These are phyloP conservation scores for Apiospora phragmitis DNA, from an alignment of 2,329 filamentous ascomycete species.

Conservation along the genomic window DNA sequence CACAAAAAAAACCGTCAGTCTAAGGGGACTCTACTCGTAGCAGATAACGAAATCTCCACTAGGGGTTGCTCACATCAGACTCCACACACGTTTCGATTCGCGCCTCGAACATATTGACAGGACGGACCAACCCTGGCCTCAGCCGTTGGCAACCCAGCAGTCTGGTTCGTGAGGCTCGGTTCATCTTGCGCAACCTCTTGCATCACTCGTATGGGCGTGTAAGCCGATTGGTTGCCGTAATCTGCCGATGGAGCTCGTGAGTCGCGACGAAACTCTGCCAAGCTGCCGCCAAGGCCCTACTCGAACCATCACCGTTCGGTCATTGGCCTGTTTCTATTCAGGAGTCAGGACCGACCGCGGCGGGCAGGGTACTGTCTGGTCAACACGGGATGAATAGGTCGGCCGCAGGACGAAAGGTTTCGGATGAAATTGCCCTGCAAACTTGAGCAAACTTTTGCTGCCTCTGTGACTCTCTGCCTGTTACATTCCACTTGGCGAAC, in stretches of 20 bases:
- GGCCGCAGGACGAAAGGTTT: not conserved
- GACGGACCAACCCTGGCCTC: not conserved
- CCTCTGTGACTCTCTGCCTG: not conserved
- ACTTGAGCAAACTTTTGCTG: not conserved
- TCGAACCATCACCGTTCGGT: not conserved
- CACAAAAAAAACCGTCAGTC: not conserved
- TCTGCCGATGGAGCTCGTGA: not conserved
- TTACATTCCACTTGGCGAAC: not conserved
- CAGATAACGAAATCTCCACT: not conserved
- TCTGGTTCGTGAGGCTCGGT: constrained; percentile 3
- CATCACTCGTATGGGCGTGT: not conserved
- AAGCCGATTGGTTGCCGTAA: not conserved
- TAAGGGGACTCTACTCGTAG: not conserved
- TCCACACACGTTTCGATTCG: constrained; percentile 4
- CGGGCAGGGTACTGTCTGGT: not conserved
- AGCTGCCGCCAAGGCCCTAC: not conserved
- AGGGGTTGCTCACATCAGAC: not conserved
- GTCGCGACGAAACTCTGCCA: not conserved
- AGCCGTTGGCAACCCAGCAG: not conserved
- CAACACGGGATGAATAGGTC: not conserved
- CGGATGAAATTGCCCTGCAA: not conserved
- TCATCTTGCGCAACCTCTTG: not conserved
- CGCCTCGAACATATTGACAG: not conserved
- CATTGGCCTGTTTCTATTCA: not conserved
- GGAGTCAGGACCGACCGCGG: no score